Conservation (phyloP, 352 stramenopile genomes). For the Phytopythium chamaehyphon region DNA sequence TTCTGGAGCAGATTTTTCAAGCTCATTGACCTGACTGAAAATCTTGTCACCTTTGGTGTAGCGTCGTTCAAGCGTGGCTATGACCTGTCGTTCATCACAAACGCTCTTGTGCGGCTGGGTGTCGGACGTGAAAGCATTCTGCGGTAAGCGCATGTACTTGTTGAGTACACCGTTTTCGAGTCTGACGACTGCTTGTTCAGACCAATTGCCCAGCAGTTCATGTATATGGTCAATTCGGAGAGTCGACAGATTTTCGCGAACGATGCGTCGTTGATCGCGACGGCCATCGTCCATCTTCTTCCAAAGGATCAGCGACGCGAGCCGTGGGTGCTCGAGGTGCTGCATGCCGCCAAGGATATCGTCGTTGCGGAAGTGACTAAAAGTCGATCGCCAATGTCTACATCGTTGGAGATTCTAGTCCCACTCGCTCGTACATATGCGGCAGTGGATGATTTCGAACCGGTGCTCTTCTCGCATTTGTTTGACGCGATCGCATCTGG, state of each 20-base stretch:
- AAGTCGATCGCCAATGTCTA: constrained; percentile 5
- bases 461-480: constrained; percentile 32
- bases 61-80: constrained; percentile 38
- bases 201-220: constrained; percentile 39
- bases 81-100: constrained; percentile 37
- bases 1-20: constrained; percentile 47
- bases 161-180: neutral
- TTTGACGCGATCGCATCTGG: constrained; percentile 44
- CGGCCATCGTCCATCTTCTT: constrained; percentile 40
- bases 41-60: constrained; percentile 64
- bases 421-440: constrained; percentile 46
- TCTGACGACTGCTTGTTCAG: constrained; percentile 14
- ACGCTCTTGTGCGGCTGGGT: constrained; percentile 44
- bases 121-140: constrained; percentile 55
- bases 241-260: constrained; percentile 28
- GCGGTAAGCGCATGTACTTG: constrained; percentile 22
- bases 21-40: constrained; percentile 57
- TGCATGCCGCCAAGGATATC: constrained; percentile 34
- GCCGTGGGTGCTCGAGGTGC: constrained; percentile 42
- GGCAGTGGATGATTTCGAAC: constrained; percentile 52
- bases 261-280: constrained; percentile 46
- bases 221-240: constrained; percentile 27
- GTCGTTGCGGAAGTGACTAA: constrained; percentile 20
- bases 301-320: constrained; percentile 45
- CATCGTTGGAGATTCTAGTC: constrained; percentile 26